Evolutionary conservation across 2,329 filamentous ascomycete genomes (phyloP).

Genomic region (Pseudogymnoascus sp.): DNA sequence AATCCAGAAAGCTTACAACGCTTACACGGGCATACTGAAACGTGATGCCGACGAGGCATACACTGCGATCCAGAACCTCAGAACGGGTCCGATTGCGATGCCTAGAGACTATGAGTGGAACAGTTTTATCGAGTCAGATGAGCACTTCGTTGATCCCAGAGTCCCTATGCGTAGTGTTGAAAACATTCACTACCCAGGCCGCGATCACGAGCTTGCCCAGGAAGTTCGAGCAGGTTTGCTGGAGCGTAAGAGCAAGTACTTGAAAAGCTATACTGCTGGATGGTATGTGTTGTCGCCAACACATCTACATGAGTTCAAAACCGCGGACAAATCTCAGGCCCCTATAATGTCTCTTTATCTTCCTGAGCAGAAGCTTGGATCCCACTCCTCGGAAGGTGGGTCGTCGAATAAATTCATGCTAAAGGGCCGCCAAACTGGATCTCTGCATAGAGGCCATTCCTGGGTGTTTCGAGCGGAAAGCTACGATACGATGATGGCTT

Average conservation of each 20-base stretch:
- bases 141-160: slow-evolving; percentile 79
- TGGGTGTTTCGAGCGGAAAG: slow-evolving; percentile 67
- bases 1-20: slow-evolving; percentile 96
- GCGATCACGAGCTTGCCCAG: slow-evolving; percentile 68
- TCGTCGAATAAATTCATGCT: slow-evolving; percentile 96
- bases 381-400: slow-evolving; percentile 73
- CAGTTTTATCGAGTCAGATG: slow-evolving; percentile 69
- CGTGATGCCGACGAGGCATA: slow-evolving; percentile 81
- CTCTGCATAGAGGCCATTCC: slow-evolving; percentile 76
- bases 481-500: slow-evolving; percentile 93
- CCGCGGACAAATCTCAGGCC: slow-evolving; percentile 83
- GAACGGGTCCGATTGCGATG: slow-evolving; percentile 81
- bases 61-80: slow-evolving; percentile 70
- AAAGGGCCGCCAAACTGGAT: slow-evolving; percentile 87
- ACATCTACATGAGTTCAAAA: slow-evolving; percentile 97
- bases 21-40: slow-evolving; percentile 83
- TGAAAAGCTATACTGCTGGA: slow-evolving; percentile 84
- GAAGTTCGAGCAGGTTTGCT: slow-evolving; percentile 87
- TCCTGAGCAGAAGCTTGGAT: slow-evolving; percentile 89
- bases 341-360: slow-evolving; percentile 96
- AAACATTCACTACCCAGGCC: slow-evolving; percentile 85
- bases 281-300: slow-evolving; percentile 80
- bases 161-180: slow-evolving; percentile 70
- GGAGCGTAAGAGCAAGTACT: slow-evolving; percentile 96
- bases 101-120: slow-evolving; percentile 89